Evolutionary conservation across 306 rosid species (phyloP).

Genomic region (Astragalus glycyphyllos): DNA sequence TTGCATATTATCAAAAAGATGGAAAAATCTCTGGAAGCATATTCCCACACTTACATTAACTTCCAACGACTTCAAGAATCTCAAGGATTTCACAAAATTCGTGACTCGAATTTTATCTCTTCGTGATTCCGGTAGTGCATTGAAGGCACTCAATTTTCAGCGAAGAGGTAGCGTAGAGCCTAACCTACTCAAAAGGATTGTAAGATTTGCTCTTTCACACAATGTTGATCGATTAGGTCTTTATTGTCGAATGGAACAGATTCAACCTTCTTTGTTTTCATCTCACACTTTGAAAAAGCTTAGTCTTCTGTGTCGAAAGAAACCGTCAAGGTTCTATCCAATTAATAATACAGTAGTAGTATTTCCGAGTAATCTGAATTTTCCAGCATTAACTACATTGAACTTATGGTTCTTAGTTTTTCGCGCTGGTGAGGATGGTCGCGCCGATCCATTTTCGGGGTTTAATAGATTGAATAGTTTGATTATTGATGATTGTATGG

Average conservation of each 20-base stretch:
- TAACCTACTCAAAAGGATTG: background rate
- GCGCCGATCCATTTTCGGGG: background rate
- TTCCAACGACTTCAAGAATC: background rate
- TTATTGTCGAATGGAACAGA: background rate
- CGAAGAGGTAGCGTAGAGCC: background rate
- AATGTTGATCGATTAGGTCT: background rate
- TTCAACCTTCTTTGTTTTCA: background rate
- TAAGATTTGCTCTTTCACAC: constrained; percentile 3
- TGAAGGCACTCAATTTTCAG: background rate
- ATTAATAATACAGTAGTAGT: background rate
- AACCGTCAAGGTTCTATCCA: background rate
- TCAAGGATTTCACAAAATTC: background rate
- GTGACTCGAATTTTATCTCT: background rate
- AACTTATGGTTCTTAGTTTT: background rate
- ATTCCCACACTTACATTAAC: background rate
- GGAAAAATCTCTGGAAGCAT: background rate
- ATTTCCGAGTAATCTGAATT: constrained; percentile 2
- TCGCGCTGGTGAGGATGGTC: background rate
- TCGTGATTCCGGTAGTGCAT: background rate
- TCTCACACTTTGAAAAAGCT: background rate
- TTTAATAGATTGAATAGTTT: constrained; percentile 6
- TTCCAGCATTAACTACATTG: constrained; percentile 5
- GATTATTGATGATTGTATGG: background rate
- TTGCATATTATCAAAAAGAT: too few relatives aligned
- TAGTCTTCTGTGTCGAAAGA: too few relatives aligned